Conservation (phyloP, 306 rosid genomes). For the Gynostemma pentaphyllum region DNA sequence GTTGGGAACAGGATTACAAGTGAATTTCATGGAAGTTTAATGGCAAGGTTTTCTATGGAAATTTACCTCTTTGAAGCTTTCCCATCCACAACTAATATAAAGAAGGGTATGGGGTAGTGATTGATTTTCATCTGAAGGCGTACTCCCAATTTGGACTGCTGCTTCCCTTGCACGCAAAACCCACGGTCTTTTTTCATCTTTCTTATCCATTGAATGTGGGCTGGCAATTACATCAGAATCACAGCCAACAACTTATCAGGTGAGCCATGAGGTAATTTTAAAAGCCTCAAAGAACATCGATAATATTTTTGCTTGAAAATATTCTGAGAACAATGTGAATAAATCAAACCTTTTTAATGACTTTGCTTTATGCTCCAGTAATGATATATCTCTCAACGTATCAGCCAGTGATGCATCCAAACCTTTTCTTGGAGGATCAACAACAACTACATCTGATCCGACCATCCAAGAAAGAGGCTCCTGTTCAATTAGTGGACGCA, state of each 20-base stretch:
- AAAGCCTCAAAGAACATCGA: neutral
- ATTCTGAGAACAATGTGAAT: constrained; percentile 15
- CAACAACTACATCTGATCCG: constrained; percentile 81
- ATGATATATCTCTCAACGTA: constrained; percentile 43
- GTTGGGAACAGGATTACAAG: neutral
- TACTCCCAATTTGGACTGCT: constrained; percentile 57
- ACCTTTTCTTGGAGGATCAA: constrained; percentile 98
- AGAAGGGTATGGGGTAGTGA: constrained; percentile 75
- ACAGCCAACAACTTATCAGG: constrained; percentile 21
- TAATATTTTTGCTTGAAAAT: neutral
- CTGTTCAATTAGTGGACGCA: constrained; percentile 36
- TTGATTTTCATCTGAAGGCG: constrained; percentile 25
- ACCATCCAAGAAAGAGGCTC: constrained; percentile 77
- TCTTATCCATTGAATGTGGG: constrained; percentile 29
- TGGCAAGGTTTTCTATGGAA: neutral
- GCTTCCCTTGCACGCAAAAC: constrained; percentile 78
- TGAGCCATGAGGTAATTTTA: neutral
- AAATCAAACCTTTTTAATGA: constrained; percentile 49
- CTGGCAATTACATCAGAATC: constrained; percentile 29
- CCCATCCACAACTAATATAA: constrained; percentile 98
- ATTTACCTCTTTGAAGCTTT: constrained; percentile 93
- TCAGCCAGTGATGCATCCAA: constrained; percentile 62
- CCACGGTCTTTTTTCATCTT: constrained; percentile 95
- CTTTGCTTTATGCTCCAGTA: constrained; percentile 38
- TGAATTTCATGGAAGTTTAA: neutral